These are phyloP conservation scores for Dendrobium huoshanense DNA, from an alignment of 106 monocot species.

Conservation along the genomic window DNA sequence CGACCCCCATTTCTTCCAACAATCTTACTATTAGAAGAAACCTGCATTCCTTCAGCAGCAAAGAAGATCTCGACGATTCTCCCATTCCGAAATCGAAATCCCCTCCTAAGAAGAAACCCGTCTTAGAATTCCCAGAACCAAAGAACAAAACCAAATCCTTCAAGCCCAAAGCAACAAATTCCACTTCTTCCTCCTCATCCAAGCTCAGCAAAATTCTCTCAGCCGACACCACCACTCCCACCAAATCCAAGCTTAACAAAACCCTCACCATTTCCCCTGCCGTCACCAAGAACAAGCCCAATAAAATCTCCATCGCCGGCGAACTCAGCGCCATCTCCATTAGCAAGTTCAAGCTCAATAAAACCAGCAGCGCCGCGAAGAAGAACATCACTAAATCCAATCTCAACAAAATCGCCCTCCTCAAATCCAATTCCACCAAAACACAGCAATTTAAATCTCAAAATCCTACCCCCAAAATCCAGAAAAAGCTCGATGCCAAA, in stretches of 20 bases:
- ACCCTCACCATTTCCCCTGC: background rate
- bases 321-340: conserved; percentile 11
- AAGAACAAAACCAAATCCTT: conserved; percentile 41
- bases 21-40: conserved; percentile 6
- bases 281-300: conserved; percentile 14
- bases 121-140: conserved; percentile 11
- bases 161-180: conserved; percentile 42
- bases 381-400: conserved; percentile 13
- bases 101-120: conserved; percentile 22
- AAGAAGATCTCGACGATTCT: conserved; percentile 2
- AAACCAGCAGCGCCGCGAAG: background rate
- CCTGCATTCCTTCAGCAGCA: background rate
- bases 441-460: conserved; percentile 6
- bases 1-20: conserved; percentile 6
- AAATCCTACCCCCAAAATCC: background rate
- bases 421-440: conserved; percentile 36
- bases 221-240: background rate
- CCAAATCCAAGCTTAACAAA: conserved; percentile 28
- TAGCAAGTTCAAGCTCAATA: conserved; percentile 20
- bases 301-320: conserved; percentile 9
- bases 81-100: background rate
- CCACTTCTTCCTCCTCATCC: conserved; percentile 12
- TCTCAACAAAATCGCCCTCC: conserved; percentile 23
- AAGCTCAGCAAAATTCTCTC: conserved; percentile 30
- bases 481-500: background rate